Conservation (phyloP, 306 rosid genomes). For the Corylus americana region DNA sequence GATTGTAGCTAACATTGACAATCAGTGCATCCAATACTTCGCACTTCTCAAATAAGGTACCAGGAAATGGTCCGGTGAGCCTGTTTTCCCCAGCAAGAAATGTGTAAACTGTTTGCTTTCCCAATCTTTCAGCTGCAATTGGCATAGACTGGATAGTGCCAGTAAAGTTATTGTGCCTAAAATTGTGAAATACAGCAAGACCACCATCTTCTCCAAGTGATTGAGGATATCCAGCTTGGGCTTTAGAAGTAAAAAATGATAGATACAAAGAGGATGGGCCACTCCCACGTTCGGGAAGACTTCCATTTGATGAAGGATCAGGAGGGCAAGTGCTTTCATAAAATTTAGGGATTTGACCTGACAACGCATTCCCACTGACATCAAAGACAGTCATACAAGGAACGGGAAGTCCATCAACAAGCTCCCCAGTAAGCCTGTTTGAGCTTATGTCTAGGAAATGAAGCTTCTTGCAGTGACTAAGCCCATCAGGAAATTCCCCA, state of each 20-base stretch:
- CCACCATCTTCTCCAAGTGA: slow-evolving; percentile 31
- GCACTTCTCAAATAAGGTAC: slow-evolving; percentile 60
- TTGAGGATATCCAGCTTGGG: slow-evolving; percentile 32
- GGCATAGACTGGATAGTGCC: slow-evolving; percentile 56
- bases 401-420: slow-evolving; percentile 51
- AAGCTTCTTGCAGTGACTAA: slow-evolving; percentile 64
- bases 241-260: slow-evolving; percentile 51
- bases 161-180: slow-evolving; percentile 61
- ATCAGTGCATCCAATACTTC: slow-evolving; percentile 54
- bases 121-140: slow-evolving; percentile 53
- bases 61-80: slow-evolving; percentile 59
- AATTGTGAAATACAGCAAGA: slow-evolving; percentile 60
- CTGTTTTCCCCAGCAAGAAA: slow-evolving; percentile 69
- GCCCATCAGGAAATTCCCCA: slow-evolving; percentile 60
- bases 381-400: slow-evolving; percentile 82
- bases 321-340: slow-evolving; percentile 34
- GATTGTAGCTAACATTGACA: slow-evolving; percentile 68
- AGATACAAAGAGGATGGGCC: slow-evolving; percentile 35
- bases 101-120: slow-evolving; percentile 46
- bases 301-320: slow-evolving; percentile 31
- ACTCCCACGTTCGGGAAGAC: slow-evolving; percentile 25
- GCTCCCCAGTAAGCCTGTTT: slow-evolving; percentile 65
- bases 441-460: slow-evolving; percentile 66
- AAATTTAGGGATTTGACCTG: slow-evolving; percentile 67
- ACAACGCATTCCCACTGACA: slow-evolving; percentile 63